Base-by-base conservation (phyloP, 1,284 basidiomycete genomes). In the Neolentinus lepideus region DNA sequence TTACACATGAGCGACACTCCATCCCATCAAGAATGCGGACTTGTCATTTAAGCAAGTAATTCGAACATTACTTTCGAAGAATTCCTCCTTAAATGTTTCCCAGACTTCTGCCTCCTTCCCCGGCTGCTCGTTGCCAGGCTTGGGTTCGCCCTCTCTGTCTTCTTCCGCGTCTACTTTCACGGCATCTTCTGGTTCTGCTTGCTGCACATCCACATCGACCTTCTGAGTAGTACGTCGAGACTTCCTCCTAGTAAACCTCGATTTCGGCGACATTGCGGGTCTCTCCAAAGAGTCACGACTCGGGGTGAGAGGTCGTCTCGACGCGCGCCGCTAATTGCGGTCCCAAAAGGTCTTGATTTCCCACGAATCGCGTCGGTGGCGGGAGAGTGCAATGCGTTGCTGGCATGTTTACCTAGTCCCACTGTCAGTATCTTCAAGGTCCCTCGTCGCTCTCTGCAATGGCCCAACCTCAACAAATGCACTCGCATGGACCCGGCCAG, bases 71-170 rank as follows among this genome's bases (percentile, higher is more conserved):
- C 88, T 81, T 80, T 92, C 90, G 66, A 84, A 86, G 62, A 90
- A 83, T 59, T 92, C 88, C 62, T 90, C 88, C 59, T 82, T 79
- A 66, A 93, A 83, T 24, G 81, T 73, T 38, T 89, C 85, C 90
- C 90, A 92, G 27, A 86, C 71, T 47, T 80, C 79, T 56, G 75
- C 76, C 64, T 87, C 84, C 66, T 77, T 81, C 61, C 77, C 72
- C 6, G 16, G 6, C 16, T 43, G 38, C 38, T 6, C 38, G 12
- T 16, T 16, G 6, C 16, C 6, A 12, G 29, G 8, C 38, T 43
- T 16, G 6, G 12, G 16, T 21, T 4, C 38, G 38, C 38, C 38
- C 6, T n/a, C 38, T 16, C n/a, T 43, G 38, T n/a, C 38, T 9
- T 43, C 38, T 21, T 43, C 16, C 16, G 12, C 38, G 38, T 43